Evolutionary conservation across 2,329 filamentous ascomycete genomes (phyloP), one percentile per base, ranked within the genome.

Genomic region (Colletotrichum tanaceti): DNA sequence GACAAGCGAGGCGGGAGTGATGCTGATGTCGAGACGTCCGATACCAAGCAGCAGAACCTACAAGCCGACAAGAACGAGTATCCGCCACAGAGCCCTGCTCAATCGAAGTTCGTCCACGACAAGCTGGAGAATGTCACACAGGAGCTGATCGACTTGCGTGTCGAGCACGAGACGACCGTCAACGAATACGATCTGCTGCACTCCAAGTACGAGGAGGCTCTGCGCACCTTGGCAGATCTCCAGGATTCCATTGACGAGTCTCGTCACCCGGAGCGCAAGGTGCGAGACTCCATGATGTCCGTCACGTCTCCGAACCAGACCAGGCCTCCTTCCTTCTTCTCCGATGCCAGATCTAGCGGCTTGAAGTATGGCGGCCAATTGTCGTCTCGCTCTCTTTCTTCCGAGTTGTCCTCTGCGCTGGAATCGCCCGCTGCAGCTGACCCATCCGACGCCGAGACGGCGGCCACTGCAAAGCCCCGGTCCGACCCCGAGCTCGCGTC

Each of bases 121-220:
- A 98, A 98, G 81, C 87, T 98, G 16, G 95, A 98, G 75, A 91
- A 86, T 46, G 91, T 98, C 47, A 96, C 92, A 0, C 93, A 97
- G 77, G 96, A 99, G 80, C 89, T 99, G 2, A 88, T 97, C 65
- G 93, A 96, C 74, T 87, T 99, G 59, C 91, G 93, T 18, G 90
- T 97, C 47, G 94, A 98, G 79, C 96, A 99, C 74, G 95, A 98
- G 77, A 84, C 86, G 10, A 95, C 93, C 0, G 77, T 97, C 20
- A 90, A 86, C 71, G 93, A 98, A 67, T 95, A 91, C 74, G 92
- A 97, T 71, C 81, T 89, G 53, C 89, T 99, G 32, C 90, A 94
- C 65, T 86, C 89, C 73, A 98, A 97, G 79, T 99, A 99, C 74
- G 93, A 97, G 75, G 91, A 97, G 75, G 92, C 94, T 5, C 83